Evolutionary conservation across 345 rosid genomes (phyloP), one percentile per base, ranked within the genome.

Genomic region (Lenwebbia sp.): DNA sequence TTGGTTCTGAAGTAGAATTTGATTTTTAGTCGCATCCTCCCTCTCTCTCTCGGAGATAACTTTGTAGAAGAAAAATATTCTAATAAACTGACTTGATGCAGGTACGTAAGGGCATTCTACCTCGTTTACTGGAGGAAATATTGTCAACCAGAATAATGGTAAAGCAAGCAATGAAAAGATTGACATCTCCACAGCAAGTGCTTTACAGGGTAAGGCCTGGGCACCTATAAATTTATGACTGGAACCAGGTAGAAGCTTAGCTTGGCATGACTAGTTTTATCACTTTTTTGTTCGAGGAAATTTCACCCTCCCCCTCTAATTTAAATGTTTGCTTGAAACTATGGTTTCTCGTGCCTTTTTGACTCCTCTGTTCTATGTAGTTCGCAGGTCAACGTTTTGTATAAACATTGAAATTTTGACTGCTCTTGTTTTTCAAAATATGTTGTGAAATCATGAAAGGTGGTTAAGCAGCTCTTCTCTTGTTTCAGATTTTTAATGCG

Each of bases 131-230:
- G 84, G 99, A 96, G 89, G 99, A 97, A 94, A 96, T 97, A 91
- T 89, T 96, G 87, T 94, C 99, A 33, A 96, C 99, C 53, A 93
- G 99, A 90, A 91, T 97, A 91, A 95, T 97, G 99, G 95, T 97
- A 86, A 97, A 96, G 88, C 94, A 91, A 87, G 97, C 98, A 33
- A 94, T 97, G 96, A 97, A 94, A 90, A 97, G 93, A 89, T 90
- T 97, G 94, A 88, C 89, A 88, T 93, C 98, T 87, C 89, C 98
- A 30, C 92, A 95, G 87, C 92, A 91, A 89, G 93, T 97, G 91
- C 98, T 94, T 90, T 92, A 89, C 82, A 92, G 99, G 96, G 99
- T 97, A 94, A 88, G 92, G 44, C 86, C 55, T 30, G 84, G 78
- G 47, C 25, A 37, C 78, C 84, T 47, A 33, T 51, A 7, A 82